phyloP scores from a whole-genome alignment of 108 stramenopile species.

The Schizochytrium sp. region DNA sequence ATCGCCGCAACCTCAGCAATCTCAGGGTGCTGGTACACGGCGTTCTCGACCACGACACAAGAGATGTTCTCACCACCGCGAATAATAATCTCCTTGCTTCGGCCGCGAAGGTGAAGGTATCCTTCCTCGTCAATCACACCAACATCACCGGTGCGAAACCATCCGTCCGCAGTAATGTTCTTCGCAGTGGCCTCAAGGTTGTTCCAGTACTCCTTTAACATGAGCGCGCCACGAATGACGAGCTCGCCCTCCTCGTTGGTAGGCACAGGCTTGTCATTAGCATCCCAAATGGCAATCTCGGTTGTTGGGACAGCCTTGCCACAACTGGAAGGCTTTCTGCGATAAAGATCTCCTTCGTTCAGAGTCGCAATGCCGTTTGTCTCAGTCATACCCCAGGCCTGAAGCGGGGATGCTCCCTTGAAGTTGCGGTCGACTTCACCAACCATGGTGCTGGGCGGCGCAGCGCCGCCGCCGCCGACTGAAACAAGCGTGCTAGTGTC shows the following conservation, averaged over 20 bases:
- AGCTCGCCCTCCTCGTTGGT: constrained; percentile 66
- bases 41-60: constrained; percentile 84
- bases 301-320: constrained; percentile 21
- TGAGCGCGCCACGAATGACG: constrained; percentile 62
- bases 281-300: constrained; percentile 29
- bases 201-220: constrained; percentile 65
- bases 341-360: constrained; percentile 10
- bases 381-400: constrained; percentile 58
- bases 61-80: constrained; percentile 84
- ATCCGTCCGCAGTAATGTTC: constrained; percentile 73
- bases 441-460: constrained; percentile 52
- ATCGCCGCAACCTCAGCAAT: constrained; percentile 46
- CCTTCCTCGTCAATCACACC: constrained; percentile 82
- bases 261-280: constrained; percentile 7
- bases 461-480: constrained; percentile 46
- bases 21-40: constrained; percentile 62
- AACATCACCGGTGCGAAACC: constrained; percentile 86
- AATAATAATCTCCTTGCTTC: constrained; percentile 87
- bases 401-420: constrained; percentile 40
- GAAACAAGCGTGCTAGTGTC: constrained; percentile 27
- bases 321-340: constrained; percentile 7
- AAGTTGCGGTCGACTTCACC: constrained; percentile 10
- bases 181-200: constrained; percentile 64
- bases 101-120: constrained; percentile 81
- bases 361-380: constrained; percentile 28